phyloP scores from a whole-genome alignment of 805 yeast genomes.

The Candida multigemmis region DNA sequence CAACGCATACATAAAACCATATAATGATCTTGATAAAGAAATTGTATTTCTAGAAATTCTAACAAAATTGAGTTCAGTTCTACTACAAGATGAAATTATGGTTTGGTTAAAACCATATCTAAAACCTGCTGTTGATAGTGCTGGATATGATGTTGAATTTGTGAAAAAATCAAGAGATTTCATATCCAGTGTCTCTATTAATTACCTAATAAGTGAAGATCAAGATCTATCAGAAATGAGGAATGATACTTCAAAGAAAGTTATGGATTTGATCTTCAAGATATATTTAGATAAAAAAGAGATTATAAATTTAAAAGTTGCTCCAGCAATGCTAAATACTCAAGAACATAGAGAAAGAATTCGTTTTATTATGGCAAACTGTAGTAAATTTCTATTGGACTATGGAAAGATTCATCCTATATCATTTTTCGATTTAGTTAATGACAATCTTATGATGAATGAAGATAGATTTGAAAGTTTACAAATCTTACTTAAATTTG shows the following conservation, averaged over 20 bases:
- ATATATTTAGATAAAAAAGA: conserved; percentile 14
- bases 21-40: conserved; percentile 21
- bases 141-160: conserved; percentile 38
- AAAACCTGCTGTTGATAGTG: conserved; percentile 48
- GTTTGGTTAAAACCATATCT: conserved; percentile 44
- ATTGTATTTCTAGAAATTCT: conserved; percentile 29
- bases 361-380: conserved; percentile 39
- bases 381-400: conserved; percentile 27
- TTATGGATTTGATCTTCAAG: conserved; percentile 14
- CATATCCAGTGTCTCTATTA: conserved; percentile 10
- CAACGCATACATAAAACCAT: conserved; percentile 16
- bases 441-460: conserved; percentile 22
- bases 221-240: conserved; percentile 9
- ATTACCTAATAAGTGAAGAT: conserved; percentile 12
- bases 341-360: conserved; percentile 38
- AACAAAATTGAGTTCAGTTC: conserved; percentile 18
- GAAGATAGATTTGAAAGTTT: conserved; percentile 28
- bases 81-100: conserved; percentile 20
- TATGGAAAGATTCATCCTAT: conserved; percentile 32
- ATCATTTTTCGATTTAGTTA: conserved; percentile 25
- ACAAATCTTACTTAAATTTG: conserved; percentile 24
- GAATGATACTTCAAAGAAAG: conserved; percentile 9
- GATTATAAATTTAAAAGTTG: conserved; percentile 8
- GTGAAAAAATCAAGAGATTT: conserved; percentile 21
- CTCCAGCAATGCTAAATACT: conserved; percentile 10